Conservation (phyloP, 1,284 basidiomycete species). For the Cerrena zonata region DNA sequence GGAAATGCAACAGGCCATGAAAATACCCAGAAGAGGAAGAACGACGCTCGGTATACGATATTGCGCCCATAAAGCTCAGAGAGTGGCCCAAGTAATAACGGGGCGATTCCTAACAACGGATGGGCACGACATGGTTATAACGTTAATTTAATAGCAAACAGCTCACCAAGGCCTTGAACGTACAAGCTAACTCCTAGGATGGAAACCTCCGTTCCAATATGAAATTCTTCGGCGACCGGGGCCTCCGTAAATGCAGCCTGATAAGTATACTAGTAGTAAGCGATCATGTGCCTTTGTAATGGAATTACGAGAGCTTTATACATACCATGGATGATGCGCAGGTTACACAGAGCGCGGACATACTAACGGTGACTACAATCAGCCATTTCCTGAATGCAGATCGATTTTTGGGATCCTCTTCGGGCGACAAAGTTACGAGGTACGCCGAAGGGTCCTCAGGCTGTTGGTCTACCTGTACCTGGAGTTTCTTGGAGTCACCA, state of each 20-base stretch:
- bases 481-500: background rate
- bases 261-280: background rate
- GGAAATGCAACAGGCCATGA: slow-evolving; percentile 52
- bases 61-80: slow-evolving; percentile 49
- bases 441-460: slow-evolving; percentile 5
- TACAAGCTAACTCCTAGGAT: slow-evolving; percentile 70
- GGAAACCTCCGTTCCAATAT: slow-evolving; percentile 56
- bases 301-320: slow-evolving; percentile 2
- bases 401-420: slow-evolving; percentile 14
- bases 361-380: slow-evolving; percentile 12
- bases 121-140: background rate
- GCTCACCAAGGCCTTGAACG: slow-evolving; percentile 49
- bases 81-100: slow-evolving; percentile 46
- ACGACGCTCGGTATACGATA: slow-evolving; percentile 35
- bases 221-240: slow-evolving; percentile 54
- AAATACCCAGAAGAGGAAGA: slow-evolving; percentile 37
- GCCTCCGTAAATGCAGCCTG: slow-evolving; percentile 65
- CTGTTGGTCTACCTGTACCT: background rate
- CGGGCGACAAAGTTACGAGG: slow-evolving; percentile 10
- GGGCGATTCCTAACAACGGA: slow-evolving; percentile 33
- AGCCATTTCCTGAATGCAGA: slow-evolving; percentile 11
- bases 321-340: slow-evolving; percentile 65
- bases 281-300: slow-evolving; percentile 5
- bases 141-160: background rate
- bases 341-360: slow-evolving; percentile 30